Evolutionary conservation across 2,329 filamentous ascomycete species (phyloP), one percentile per base, ranked within the genome.

Genomic region (Fusarium pseudoanthophilum): DNA sequence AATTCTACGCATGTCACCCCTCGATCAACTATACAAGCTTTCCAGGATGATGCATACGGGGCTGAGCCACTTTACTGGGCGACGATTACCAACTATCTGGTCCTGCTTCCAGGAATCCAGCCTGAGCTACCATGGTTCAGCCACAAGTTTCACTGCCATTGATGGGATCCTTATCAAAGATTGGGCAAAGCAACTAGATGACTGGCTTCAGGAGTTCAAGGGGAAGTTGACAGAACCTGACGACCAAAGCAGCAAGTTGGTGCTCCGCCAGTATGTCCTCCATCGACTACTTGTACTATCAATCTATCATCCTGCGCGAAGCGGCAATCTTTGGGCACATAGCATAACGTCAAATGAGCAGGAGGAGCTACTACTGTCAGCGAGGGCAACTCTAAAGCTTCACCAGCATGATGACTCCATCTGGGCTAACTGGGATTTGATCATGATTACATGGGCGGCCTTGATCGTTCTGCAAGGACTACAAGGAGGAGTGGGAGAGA

Each of bases 381-480:
- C 65, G 0, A 42, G 63, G 5, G 65, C 63, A 16, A 67, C 65
- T 1, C 10, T 67, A 0, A 67, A 67, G 3, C 63, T 67, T 30
- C 63, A 67, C 11, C 52, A 67, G 16, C 65, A 67, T 9, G 63
- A 67, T 21, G 55, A 67, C 21, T 67, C 53, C 1, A 67, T 67
- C 1, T 67, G 65, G 65, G 66, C 63, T 0, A 67, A 67, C 9
- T 67, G 64, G 64, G 64, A 67, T 14, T 30, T 67, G 14, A 67
- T 67, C 9, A 67, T 67, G 26, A 67, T 67, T 15, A 67, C 62
- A 0, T 67, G 64, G 64, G 64, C 64, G 10, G 64, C 64, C 5
- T 26, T 67, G 14, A 67, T 67, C 1, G 64, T 67, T 5, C 10
- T 67, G 5, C 64, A 67, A 24, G 64, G 64, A 0, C 32, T 67